These are phyloP conservation scores for Boletus vinaceobasis DNA, from an alignment of 768 basidiomycete species.

Conservation along the genomic window DNA sequence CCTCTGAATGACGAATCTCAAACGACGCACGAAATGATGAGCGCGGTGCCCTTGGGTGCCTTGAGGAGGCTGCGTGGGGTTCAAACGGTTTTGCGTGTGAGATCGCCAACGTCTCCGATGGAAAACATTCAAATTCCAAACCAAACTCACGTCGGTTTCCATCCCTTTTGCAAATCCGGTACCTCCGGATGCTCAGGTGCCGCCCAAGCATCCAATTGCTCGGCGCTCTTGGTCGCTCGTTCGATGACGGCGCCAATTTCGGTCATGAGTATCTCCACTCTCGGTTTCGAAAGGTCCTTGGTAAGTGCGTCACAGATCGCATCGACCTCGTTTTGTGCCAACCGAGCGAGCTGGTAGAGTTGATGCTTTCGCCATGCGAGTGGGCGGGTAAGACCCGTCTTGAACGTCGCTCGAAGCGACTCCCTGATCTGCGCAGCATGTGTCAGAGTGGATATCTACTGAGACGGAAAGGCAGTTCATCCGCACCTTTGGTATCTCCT, in stretches of 20 bases:
- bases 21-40: slow-evolving; percentile 54
- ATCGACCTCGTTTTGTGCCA: slow-evolving; percentile 61
- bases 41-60: slow-evolving; percentile 57
- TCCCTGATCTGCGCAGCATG: slow-evolving; percentile 31
- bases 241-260: slow-evolving; percentile 48
- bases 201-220: slow-evolving; percentile 58
- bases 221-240: slow-evolving; percentile 40
- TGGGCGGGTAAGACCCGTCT: slow-evolving; percentile 45
- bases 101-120: not conserved
- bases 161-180: slow-evolving; percentile 40
- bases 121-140: not conserved
- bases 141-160: slow-evolving; percentile 44
- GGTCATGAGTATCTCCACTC: slow-evolving; percentile 28
- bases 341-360: slow-evolving; percentile 56
- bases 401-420: slow-evolving; percentile 46
- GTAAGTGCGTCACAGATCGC: slow-evolving; percentile 42
- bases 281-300: slow-evolving; percentile 52
- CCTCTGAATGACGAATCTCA: not conserved
- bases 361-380: slow-evolving; percentile 63
- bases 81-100: not conserved
- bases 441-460: not conserved
- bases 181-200: slow-evolving; percentile 40
- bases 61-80: slow-evolving; percentile 37
- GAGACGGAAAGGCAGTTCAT: not conserved
- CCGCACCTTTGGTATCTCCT: slow-evolving; percentile 26